Evolutionary conservation across 129 eudicot species (phyloP), one percentile per base, ranked within the genome.

Genomic region (Oenanthe sinensis): DNA sequence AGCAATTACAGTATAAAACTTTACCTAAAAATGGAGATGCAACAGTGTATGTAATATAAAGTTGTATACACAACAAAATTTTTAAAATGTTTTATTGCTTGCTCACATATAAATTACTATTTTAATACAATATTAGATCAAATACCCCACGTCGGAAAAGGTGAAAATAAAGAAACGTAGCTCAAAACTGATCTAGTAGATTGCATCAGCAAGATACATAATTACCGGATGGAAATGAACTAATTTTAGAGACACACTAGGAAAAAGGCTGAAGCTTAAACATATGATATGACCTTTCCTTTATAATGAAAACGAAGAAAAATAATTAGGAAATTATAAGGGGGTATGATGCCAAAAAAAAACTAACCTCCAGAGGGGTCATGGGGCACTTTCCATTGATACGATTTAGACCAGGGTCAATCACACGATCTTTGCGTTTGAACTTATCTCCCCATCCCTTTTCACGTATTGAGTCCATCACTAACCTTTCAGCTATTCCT

Each of bases 281-380:
- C 72, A 30, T 30, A 30, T 67, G 10, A 67, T 33, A 26, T 30
- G 43, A 28, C 39, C 6, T 11, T 22, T 13, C 22, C 30, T 67
- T 12, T 17, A 26, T 30, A 65, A 26, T 39, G 0, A 6, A 28
- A 65, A 6, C 3, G 2, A 65, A 28, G 9, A 36, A 67, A 67
- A 67, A 30, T 2, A 42, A 67, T 26, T 3, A 71, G 46, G 40
- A 19, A 20, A 20, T 37, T 0, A 42, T 20, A 20, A 1, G 47
- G 46, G 28, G 0, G 22, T 4, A 71, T 20, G 19, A 75, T 77
- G 78, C 33, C 44, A 43, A 49, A 33, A 39, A 39, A 39, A 86
- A 81, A 81, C 89, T 75, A 85, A 92, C 97, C 96, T 92, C 97
- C 81, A 92, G 83, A 84, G 97, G 97, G 74, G 96, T 90, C 90